These are phyloP conservation scores for Eimeria zaria DNA, from an alignment of 169 alveolate genomes.

Conservation along the genomic window DNA sequence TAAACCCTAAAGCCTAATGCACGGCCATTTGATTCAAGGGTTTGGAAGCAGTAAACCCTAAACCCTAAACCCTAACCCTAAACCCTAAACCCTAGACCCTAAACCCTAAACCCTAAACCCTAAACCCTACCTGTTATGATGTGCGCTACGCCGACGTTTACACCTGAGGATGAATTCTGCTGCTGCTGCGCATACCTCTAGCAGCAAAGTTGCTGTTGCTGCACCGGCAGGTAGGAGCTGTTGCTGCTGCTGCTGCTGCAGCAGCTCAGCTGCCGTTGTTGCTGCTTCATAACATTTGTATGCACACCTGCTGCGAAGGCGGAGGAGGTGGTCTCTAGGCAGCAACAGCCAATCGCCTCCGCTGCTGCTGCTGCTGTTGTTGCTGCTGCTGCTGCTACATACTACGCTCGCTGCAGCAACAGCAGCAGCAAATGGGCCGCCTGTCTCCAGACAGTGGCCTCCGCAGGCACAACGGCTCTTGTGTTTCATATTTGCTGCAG, in stretches of 20 bases:
- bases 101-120: slow-evolving; percentile 43
- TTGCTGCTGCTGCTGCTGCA: slow-evolving; percentile 38
- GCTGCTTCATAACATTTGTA: background rate
- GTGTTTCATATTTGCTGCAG: background rate
- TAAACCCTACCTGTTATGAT: background rate
- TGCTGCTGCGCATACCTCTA: slow-evolving; percentile 36
- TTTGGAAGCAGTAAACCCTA: background rate
- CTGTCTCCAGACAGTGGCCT: background rate
- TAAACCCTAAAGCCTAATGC: too few species aligned
- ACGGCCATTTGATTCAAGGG: too few species aligned
- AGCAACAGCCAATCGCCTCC: slow-evolving; percentile 6
- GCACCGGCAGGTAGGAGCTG: slow-evolving; percentile 18
- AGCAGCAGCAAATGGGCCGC: background rate
- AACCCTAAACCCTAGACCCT: slow-evolving; percentile 13
- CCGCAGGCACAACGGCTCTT: background rate
- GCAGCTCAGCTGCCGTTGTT: slow-evolving; percentile 25
- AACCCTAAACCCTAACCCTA: background rate
- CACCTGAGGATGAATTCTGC: background rate
- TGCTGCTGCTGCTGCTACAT: slow-evolving; percentile 2
- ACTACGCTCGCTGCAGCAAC: slow-evolving; percentile 10
- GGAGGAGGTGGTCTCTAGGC: background rate
- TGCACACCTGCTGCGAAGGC: background rate
- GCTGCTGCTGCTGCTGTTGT: background rate
- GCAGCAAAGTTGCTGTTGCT: slow-evolving; percentile 34
- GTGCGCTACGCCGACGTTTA: background rate